Evolutionary conservation across 2,329 filamentous ascomycete species (phyloP), one percentile per base, ranked within the genome.

Genomic region (Orbilia brochopaga): DNA sequence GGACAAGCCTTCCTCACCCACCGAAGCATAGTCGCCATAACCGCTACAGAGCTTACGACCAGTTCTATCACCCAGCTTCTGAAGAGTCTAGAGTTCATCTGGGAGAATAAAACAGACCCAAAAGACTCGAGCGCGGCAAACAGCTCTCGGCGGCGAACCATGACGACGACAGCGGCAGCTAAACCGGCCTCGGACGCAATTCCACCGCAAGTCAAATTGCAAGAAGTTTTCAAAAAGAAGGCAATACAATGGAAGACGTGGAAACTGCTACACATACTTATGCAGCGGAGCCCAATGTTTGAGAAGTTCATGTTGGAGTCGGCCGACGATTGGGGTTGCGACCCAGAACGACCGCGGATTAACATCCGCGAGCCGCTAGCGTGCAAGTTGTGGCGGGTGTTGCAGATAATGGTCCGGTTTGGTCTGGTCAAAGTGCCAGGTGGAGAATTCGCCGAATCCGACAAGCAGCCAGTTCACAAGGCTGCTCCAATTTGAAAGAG

Each of bases 331-430:
- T 19, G 51, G 19, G 19, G 8, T 21, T 48, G 44, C 44, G 44
- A 48, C 19, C 44, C 44, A 10, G 44, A 48, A 21, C n/a, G 44
- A 23, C 44, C 5, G 30, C n/a, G 30, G 40, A 50, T 48, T 11
- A 48, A n/a, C 6, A 27, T 44, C 40, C 21, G 44, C n/a, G 40
- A 58, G 32, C 55, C 55, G 21, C 21, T 32, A 17, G 3, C 37
- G 19, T 27, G 55, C 37, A 48, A 48, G 10, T 60, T 60, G 15
- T 50, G 17, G 24, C 48, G 35, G 44, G 15, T 60, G 27, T 51
- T 60, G 27, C 10, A 40, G 24, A 60, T 40, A 48, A 60, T 60
- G 24, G 56, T 60, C 42, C 15, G 35, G 19, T 51, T 50, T 40
- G 56, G 44, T 10, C 37, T 46, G 24, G 27, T 60, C n/a, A 60